Base-by-base conservation (phyloP, 345 rosid genomes). In the Syzygium oleosum region DNA sequence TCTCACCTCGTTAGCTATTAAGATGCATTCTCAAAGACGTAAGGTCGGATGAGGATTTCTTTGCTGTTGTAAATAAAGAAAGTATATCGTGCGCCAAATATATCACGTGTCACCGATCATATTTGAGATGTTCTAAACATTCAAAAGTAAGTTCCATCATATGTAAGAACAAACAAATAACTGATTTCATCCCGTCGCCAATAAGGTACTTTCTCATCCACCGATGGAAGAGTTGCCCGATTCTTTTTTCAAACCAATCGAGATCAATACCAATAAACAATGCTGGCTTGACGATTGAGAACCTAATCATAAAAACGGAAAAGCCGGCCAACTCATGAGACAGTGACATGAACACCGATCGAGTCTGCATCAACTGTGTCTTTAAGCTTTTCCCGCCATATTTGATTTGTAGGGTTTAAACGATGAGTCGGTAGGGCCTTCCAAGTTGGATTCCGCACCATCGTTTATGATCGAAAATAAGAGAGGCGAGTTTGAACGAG, bases 21-120 rank as follows among this genome's bases (percentile, higher is more conserved):
- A 61, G 68, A 27, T 27, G 34, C 68, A 27, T 61, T 61, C 17
- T 27, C 14, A 5, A 2, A 63, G 46, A 68, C 23, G 79, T 0
- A 17, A 17, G 25, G 79, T 68, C 1, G 23, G 11, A 68, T 17
- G 12, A 68, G 7, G 79, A 68, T 34, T 68, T 68, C 23, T 68
- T 31, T 68, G 23, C 22, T 5, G 46, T 34, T 17, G 80, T 31
- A 0, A 5, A 34, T 34, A 34, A 68, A 34, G 25, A 9, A 19
- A 9, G 14, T 34, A 73, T 9, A 17, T 17, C 12, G 4, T 19
- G 46, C 4, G 5, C 14, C 13, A 2, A 0, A 38, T 10, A 1
- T 38, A 73, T 38, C 25, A 73, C 1, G 3, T 7, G 23, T 65
- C 23, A 34, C 22, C 9, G 1, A 68, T 38, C 80, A 17, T 1